These are phyloP conservation scores for Brassica nigra DNA, from an alignment of 345 rosid genomes.

Conservation along the genomic window DNA sequence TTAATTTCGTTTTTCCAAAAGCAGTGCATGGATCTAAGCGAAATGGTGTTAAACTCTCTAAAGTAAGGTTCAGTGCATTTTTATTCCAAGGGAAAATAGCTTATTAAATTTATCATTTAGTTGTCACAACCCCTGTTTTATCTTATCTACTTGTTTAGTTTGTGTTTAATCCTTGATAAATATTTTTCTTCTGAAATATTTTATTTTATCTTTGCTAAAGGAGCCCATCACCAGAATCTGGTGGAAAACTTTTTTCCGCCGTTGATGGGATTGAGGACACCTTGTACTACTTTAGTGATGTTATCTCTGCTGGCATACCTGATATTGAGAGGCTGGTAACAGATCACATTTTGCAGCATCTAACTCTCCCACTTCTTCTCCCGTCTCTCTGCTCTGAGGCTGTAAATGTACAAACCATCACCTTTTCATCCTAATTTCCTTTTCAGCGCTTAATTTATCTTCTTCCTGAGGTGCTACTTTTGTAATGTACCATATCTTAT, in stretches of 20 bases:
- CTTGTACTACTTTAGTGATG: slow-evolving; percentile 90
- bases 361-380: slow-evolving; percentile 86
- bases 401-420: slow-evolving; percentile 50
- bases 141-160: slow-evolving; percentile 46
- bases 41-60: slow-evolving; percentile 39
- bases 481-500: slow-evolving; percentile 6
- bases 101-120: neutral
- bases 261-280: slow-evolving; percentile 97
- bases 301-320: slow-evolving; percentile 97
- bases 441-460: slow-evolving; percentile 5
- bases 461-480: neutral
- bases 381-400: slow-evolving; percentile 67
- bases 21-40: slow-evolving; percentile 45
- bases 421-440: slow-evolving; percentile 5
- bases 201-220: slow-evolving; percentile 54
- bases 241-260: slow-evolving; percentile 60
- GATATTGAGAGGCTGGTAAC: slow-evolving; percentile 90
- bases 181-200: slow-evolving; percentile 31
- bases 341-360: slow-evolving; percentile 69
- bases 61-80: slow-evolving; percentile 35
- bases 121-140: slow-evolving; percentile 28
- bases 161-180: slow-evolving; percentile 41
- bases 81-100: neutral
- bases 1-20: slow-evolving; percentile 43
- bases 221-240: slow-evolving; percentile 47